Conservation (phyloP, 371 early-diverging fungal species). For the Mycotypha africana region DNA sequence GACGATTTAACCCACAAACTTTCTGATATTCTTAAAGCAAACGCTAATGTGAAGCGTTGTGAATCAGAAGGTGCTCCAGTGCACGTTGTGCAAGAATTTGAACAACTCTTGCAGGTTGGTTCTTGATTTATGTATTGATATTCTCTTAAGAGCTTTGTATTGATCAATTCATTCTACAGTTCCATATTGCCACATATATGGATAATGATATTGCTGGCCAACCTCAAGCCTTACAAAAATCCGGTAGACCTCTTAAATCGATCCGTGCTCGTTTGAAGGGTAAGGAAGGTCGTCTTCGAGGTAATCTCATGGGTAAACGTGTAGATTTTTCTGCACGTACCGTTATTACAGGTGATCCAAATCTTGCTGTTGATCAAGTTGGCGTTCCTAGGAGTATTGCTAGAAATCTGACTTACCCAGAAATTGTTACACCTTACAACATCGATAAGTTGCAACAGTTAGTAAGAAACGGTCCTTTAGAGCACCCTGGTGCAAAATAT, state of each 20-base stretch:
- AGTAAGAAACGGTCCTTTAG: slow-evolving; percentile 95
- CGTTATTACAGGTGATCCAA: slow-evolving; percentile 99
- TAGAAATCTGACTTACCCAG: slow-evolving; percentile 97
- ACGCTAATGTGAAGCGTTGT: slow-evolving; percentile 83
- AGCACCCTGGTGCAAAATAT: slow-evolving; percentile 99
- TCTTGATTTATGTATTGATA: neutral
- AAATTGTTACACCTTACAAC: slow-evolving; percentile 98
- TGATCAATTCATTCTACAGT: slow-evolving; percentile 44
- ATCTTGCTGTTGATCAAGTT: slow-evolving; percentile 96
- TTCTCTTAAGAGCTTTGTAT: neutral
- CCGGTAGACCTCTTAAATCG: slow-evolving; percentile 97
- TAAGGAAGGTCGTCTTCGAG: slow-evolving; percentile 99
- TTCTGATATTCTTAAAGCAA: slow-evolving; percentile 97
- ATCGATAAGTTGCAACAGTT: slow-evolving; percentile 84
- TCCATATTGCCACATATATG: slow-evolving; percentile 98
- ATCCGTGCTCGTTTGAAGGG: slow-evolving; percentile 98
- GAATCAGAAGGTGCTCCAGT: slow-evolving; percentile 97
- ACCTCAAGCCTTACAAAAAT: slow-evolving; percentile 95
- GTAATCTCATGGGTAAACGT: slow-evolving; percentile 99
- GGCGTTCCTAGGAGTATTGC: slow-evolving; percentile 99
- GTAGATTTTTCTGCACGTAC: slow-evolving; percentile 99
- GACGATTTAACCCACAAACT: slow-evolving; percentile 99
- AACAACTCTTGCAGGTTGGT: slow-evolving; percentile 81
- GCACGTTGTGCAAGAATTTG: slow-evolving; percentile 95
- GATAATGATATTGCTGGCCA: slow-evolving; percentile 98